Conservation (phyloP, 1,284 basidiomycete species). For the Mycosarcoma maydis region DNA sequence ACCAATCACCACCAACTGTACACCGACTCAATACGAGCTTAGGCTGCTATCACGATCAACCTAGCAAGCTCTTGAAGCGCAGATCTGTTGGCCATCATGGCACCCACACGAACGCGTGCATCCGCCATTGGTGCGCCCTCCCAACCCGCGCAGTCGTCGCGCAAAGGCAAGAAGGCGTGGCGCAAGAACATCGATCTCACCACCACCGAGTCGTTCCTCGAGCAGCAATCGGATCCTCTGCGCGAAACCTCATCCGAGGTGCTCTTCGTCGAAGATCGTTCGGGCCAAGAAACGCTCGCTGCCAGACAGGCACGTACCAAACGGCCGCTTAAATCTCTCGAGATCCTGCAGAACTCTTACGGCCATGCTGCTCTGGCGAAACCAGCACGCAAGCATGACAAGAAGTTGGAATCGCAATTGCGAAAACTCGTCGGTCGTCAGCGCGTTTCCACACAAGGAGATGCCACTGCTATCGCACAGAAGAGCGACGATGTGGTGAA, state of each 20-base stretch:
- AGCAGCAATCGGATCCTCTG: conserved; percentile 50
- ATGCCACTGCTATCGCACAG: conserved; percentile 16
- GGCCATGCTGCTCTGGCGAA: conserved; percentile 70
- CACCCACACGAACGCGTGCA: conserved; percentile 29
- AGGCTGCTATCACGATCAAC: too few species aligned
- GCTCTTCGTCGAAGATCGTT: conserved; percentile 67
- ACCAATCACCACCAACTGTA: background rate
- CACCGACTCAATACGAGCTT: too few species aligned
- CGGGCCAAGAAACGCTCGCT: conserved; percentile 63
- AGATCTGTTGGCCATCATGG: conserved; percentile 22
- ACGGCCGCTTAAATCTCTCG: conserved; percentile 77
- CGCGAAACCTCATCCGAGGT: conserved; percentile 32
- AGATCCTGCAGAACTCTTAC: conserved; percentile 83
- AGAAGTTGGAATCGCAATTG: conserved; percentile 43
- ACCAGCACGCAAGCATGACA: conserved; percentile 72
- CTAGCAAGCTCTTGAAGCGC: too few species aligned
- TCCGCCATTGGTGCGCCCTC: conserved; percentile 40
- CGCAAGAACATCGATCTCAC: conserved; percentile 75
- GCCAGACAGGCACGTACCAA: conserved; percentile 60
- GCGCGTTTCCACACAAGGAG: conserved; percentile 15
- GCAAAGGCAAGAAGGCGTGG: conserved; percentile 92
- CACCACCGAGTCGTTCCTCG: conserved; percentile 51
- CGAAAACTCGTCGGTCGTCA: conserved; percentile 42
- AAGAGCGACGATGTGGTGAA: conserved; percentile 23
- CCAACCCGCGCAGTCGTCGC: conserved; percentile 74